Base-by-base conservation (phyloP, 2,329 filamentous ascomycete species). In the Phyllachora maydis region DNA sequence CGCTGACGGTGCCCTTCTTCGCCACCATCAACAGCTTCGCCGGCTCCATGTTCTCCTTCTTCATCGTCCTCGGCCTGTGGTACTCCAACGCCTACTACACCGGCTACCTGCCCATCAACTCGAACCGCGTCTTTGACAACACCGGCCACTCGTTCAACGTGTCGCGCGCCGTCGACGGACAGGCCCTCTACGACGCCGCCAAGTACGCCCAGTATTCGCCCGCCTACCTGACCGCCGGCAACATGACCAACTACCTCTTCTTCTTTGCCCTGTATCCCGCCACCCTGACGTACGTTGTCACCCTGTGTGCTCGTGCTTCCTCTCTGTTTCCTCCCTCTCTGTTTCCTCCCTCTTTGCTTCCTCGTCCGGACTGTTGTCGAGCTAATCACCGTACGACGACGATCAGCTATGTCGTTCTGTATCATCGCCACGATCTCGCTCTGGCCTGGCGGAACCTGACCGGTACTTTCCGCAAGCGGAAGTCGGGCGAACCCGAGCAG, bases 21-120 rank as follows among this genome's bases (percentile, higher is more conserved):
- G 62, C 60, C 14, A 70, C 68, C 20, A 50, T 65, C 26, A 75
- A 75, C 40, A 63, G 59, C 12, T 50, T 70, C 30, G 43, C 68
- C 21, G 67, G 67, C 15, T 53, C 61, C 23, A 50, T 67, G 8
- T 31, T 62, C 16, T 60, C 55, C 20, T 55, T 57, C 33, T 57
- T 62, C 45, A 46, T 72, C 9, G 49, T 65, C 9, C 40, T 61
- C 3, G 60, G 46, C 14, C 37, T 74, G 6, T 70, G 66, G 46
- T 75, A 62, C 39, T 56, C 48, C 21, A 65, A 65, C 25, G 42
- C 59, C 2, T 72, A 59, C 46, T 59, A 63, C 39, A 59, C 55
- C 8, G 50, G 55, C 17, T 30, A 64, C 32, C 41, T 61, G 14
- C 53, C 54, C 15, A 56, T 63, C 43, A 59, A 56, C 42, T 54